Percentiles rank a stretch among this genome's conserved stretches.
Evolutionary conservation across 169 alveolate species (phyloP).

Genomic region (Plasmodium inui): DNA sequence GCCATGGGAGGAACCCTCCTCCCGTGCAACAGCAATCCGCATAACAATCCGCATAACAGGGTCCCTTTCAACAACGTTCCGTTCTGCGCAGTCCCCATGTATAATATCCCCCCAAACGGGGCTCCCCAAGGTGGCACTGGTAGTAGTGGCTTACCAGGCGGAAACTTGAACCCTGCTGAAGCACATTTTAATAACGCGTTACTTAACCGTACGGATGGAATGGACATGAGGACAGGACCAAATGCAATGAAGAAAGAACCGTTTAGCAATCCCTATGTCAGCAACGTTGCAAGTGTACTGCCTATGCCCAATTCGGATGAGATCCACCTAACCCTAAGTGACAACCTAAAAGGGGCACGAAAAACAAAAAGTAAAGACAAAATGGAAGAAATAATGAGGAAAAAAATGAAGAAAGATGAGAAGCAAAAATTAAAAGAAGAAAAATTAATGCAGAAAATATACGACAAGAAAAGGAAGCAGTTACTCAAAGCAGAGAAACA

Average conservation of each 20-base stretch:
- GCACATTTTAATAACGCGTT: background rate
- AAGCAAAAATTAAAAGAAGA: slow-evolving; percentile 63
- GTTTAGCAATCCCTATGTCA: background rate
- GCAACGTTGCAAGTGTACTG: background rate
- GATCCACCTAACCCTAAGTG: background rate
- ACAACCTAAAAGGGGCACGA: background rate
- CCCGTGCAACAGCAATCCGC: background rate
- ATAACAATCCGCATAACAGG: background rate
- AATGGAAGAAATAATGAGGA: slow-evolving; percentile 33
- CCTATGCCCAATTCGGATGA: background rate
- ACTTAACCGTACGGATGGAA: background rate
- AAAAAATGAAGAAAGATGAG: slow-evolving; percentile 49
- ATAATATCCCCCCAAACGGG: slow-evolving; percentile 2
- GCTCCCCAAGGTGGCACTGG: background rate
- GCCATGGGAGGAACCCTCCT: background rate
- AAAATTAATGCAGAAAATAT: slow-evolving; percentile 34
- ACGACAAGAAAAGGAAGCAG: slow-evolving; percentile 36
- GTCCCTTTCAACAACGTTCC: background rate
- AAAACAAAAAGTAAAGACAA: background rate
- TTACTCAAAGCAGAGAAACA: slow-evolving; percentile 36
- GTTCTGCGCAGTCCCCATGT: background rate
- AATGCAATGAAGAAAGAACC: background rate
- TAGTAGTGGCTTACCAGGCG: background rate
- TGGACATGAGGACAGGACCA: background rate
- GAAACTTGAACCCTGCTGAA: background rate